These are phyloP conservation scores for Nemania serpens DNA, from an alignment of 2,329 filamentous ascomycete genomes.

Conservation along the genomic window DNA sequence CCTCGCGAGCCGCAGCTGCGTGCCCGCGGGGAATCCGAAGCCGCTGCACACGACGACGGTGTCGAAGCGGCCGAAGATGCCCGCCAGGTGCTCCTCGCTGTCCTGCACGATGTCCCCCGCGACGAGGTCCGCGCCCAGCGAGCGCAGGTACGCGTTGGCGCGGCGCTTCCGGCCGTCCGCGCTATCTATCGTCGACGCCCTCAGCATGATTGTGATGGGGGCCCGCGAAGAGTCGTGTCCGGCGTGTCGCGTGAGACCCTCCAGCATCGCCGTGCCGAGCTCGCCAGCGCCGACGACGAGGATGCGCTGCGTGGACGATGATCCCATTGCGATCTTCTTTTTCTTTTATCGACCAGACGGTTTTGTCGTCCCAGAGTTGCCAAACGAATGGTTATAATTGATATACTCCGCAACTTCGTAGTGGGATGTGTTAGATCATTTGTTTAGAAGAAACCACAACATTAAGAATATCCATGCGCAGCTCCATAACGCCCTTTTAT, in stretches of 20 bases:
- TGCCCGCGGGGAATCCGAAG: conserved; percentile 59
- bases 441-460: too few relatives aligned
- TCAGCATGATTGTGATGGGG: conserved; percentile 58
- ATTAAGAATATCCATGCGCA: too few relatives aligned
- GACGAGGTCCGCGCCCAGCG: conserved; percentile 48
- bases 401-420: too few relatives aligned
- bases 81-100: conserved; percentile 45
- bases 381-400: too few relatives aligned
- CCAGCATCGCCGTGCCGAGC: conserved; percentile 62
- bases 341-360: too few relatives aligned
- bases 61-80: conserved; percentile 52
- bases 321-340: conserved; percentile 1
- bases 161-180: conserved; percentile 44
- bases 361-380: too few relatives aligned
- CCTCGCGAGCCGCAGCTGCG: conserved; percentile 60
- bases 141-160: conserved; percentile 42
- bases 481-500: too few relatives aligned
- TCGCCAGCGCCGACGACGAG: conserved; percentile 71
- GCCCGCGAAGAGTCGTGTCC: conserved; percentile 36
- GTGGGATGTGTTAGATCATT: too few relatives aligned
- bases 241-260: conserved; percentile 54
- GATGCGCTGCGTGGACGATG: conserved; percentile 40
- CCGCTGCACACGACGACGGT: conserved; percentile 65
- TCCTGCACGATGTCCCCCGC: conserved; percentile 47
- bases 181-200: conserved; percentile 51